Percentiles rank a stretch among this genome's conserved stretches.
These are phyloP conservation scores for Fonticula alba DNA, from an alignment of 78 protist species.

Conservation along the genomic window DNA sequence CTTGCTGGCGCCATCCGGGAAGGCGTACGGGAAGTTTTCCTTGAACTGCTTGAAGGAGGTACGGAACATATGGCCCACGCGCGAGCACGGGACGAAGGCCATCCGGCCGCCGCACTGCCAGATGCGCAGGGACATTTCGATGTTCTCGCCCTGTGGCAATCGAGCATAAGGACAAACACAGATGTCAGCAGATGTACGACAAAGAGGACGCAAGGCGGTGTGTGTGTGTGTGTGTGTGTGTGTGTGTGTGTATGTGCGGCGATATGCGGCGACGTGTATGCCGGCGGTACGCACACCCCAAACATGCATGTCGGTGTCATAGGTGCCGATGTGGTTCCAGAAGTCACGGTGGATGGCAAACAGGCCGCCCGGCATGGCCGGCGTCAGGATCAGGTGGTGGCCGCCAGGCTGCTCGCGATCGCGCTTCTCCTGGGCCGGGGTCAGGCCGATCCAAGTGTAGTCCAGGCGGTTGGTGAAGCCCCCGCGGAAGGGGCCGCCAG, in stretches of 20 bases:
- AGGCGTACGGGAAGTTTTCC: background rate
- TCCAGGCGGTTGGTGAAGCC: no score
- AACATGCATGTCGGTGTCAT: background rate
- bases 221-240: no score
- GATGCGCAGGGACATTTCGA: background rate
- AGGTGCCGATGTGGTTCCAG: background rate
- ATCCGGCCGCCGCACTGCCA: background rate
- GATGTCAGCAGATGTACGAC: background rate
- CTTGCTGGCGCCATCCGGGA: background rate
- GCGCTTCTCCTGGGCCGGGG: no score
- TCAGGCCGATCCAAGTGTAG: no score
- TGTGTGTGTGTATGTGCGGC: no score
- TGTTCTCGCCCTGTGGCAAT: background rate
- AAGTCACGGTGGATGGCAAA: background rate
- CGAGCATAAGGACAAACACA: background rate
- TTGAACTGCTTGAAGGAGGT: background rate
- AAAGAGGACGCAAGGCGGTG: background rate
- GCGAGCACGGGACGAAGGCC: background rate
- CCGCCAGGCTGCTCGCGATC: no score
- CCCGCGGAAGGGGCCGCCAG: no score
- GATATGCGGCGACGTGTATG: no score
- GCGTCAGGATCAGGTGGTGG: background rate
- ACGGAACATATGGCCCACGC: background rate
- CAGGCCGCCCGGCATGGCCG: slow-evolving; percentile 5
- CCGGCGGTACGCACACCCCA: background rate